Evolutionary conservation across 2,329 filamentous ascomycete species (phyloP).

Genomic region (Allantophomopsis lycopodina): DNA sequence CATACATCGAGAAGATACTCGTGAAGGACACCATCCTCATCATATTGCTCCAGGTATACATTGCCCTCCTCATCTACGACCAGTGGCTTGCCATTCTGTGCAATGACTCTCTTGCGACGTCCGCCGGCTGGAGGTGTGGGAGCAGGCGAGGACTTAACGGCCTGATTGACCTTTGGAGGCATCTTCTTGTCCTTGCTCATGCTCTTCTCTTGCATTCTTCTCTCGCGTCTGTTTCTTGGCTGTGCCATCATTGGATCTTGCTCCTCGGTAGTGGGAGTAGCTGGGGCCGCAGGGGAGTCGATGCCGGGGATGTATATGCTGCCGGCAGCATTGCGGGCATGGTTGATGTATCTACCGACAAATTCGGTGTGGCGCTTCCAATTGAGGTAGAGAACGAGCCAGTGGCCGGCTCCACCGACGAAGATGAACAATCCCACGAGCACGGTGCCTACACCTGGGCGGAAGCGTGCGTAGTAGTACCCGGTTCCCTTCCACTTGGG

Average conservation of each 20-base stretch:
- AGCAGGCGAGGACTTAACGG: slow-evolving; percentile 25
- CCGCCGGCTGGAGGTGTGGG: slow-evolving; percentile 38
- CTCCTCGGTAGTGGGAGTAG: slow-evolving; percentile 29
- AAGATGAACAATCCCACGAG: slow-evolving; percentile 69
- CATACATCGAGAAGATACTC: slow-evolving; percentile 83
- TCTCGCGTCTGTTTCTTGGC: slow-evolving; percentile 71
- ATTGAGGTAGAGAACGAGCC: slow-evolving; percentile 69
- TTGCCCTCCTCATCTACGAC: slow-evolving; percentile 87
- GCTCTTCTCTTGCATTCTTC: slow-evolving; percentile 78
- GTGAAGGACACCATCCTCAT: slow-evolving; percentile 69
- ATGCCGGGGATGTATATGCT: slow-evolving; percentile 60
- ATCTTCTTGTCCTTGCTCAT: slow-evolving; percentile 54
- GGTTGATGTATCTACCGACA: slow-evolving; percentile 79
- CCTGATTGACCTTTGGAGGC: slow-evolving; percentile 33
- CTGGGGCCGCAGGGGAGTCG: slow-evolving; percentile 31
- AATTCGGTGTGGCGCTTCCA: slow-evolving; percentile 89
- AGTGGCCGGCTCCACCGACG: slow-evolving; percentile 76
- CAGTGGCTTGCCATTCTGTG: slow-evolving; percentile 89
- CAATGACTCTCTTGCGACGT: slow-evolving; percentile 73
- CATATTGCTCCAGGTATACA: slow-evolving; percentile 87
- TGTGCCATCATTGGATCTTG: slow-evolving; percentile 32
- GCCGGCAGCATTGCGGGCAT: slow-evolving; percentile 73
- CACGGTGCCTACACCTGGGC: slow-evolving; percentile 79
- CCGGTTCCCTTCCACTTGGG: slow-evolving; percentile 93
- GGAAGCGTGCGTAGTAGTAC: slow-evolving; percentile 94